These are phyloP conservation scores for Colletotrichum endophyticum DNA, from an alignment of 2,329 filamentous ascomycete species.

Conservation along the genomic window DNA sequence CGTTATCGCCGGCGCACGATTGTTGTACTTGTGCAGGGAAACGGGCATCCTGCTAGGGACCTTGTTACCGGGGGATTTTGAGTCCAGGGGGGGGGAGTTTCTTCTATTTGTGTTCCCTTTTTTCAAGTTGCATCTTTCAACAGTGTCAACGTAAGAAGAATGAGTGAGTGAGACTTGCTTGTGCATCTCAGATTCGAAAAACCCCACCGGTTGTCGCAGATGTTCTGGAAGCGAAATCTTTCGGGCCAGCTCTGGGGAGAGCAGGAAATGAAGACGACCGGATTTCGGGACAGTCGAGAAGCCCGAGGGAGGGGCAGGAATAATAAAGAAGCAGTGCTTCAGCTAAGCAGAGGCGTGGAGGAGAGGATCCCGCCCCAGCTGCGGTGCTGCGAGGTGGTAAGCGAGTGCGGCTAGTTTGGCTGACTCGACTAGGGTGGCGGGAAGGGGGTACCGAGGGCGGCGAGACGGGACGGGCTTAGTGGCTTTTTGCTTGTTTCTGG, in stretches of 20 bases:
- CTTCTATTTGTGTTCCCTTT: not conserved
- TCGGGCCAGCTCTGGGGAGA: not conserved
- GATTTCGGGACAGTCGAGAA: conserved; percentile 13
- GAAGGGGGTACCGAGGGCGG: not conserved
- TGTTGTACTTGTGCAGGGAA: not conserved
- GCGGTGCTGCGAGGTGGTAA: not conserved
- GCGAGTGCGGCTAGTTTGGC: not conserved
- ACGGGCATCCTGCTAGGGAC: not conserved
- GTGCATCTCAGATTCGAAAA: not conserved
- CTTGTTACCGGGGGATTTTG: not conserved
- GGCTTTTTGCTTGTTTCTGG: not conserved
- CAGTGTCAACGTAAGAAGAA: not conserved
- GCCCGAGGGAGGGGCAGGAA: conserved; percentile 6
- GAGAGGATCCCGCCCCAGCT: not conserved
- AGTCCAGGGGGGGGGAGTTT: not conserved
- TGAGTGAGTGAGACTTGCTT: not conserved
- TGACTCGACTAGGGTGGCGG: conserved; percentile 9
- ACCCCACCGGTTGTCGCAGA: not conserved
- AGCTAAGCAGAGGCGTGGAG: not conserved
- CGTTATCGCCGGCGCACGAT: not conserved
- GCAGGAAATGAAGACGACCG: conserved; percentile 7
- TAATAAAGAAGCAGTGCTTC: not conserved
- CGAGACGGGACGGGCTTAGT: conserved; percentile 1
- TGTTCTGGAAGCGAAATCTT: not conserved
- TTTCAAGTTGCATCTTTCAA: not conserved